Percentiles rank a stretch among this genome's conserved stretches.
These are phyloP conservation scores for Suhomyces wounanorum DNA, from an alignment of 1,139 yeast genomes.

Conservation along the genomic window DNA sequence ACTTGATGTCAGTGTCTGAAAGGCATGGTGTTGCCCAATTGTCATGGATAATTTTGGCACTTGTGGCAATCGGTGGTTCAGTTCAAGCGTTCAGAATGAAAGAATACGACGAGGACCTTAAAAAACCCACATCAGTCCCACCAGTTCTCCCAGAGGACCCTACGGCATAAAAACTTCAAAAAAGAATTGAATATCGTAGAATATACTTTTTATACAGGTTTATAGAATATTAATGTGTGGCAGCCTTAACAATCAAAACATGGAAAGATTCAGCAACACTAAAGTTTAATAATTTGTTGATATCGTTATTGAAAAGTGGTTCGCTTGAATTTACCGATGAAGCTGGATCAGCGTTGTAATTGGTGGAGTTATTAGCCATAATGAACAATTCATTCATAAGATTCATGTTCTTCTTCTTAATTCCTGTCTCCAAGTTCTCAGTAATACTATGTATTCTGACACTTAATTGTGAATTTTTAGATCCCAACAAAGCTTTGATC, in stretches of 20 bases:
- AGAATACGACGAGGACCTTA: slow-evolving; percentile 31
- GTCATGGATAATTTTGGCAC: slow-evolving; percentile 51
- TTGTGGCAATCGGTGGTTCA: slow-evolving; percentile 34
- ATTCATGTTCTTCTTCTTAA: slow-evolving; percentile 16
- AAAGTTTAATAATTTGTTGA: slow-evolving; percentile 21
- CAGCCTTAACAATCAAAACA: slow-evolving; percentile 28
- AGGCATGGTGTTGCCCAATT: slow-evolving; percentile 45
- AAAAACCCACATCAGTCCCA: background rate
- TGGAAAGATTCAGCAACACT: slow-evolving; percentile 27
- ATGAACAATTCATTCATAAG: slow-evolving; percentile 26
- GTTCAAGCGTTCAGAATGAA: slow-evolving; percentile 36
- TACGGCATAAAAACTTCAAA: background rate
- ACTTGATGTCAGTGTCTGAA: slow-evolving; percentile 42
- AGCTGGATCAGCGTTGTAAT: slow-evolving; percentile 9
- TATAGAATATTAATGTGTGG: slow-evolving; percentile 5
- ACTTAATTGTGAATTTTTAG: slow-evolving; percentile 15
- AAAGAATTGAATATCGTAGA: background rate
- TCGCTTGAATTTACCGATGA: slow-evolving; percentile 3
- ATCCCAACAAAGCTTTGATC: slow-evolving; percentile 21
- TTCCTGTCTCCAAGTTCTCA: slow-evolving; percentile 18
- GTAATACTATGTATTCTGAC: slow-evolving; percentile 21
- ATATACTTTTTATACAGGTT: background rate
- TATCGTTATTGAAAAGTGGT: slow-evolving; percentile 20
- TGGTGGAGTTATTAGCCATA: slow-evolving; percentile 24
- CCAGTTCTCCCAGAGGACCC: background rate